Base-by-base conservation (phyloP, 2,329 filamentous ascomycete genomes). In the Purpureocillium lavendulum region DNA sequence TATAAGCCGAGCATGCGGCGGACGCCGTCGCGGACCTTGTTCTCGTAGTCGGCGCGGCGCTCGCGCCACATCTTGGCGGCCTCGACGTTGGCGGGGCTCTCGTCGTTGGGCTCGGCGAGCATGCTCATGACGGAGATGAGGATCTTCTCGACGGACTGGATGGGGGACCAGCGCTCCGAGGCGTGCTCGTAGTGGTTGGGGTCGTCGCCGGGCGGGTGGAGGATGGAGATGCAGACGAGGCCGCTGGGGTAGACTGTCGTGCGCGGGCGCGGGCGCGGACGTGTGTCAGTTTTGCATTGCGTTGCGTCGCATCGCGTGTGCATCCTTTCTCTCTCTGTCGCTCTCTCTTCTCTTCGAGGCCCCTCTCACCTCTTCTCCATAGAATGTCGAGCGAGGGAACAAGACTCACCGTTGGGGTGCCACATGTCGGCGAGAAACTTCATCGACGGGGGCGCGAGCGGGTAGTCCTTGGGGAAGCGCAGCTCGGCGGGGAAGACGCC, bases 151-250 rank as follows among this genome's bases (percentile, higher is more conserved):
- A 96, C 90, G 43, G 84, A 92, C 68, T 97, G 92, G 46, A 97
- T 95, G 11, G 90, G 90, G 21, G 84, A 90, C 90, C 90, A 97
- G 47, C 90, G 82, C 69, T 97, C 92, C 2, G 84, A 88, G 7
- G 92, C 90, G 53, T 90, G 86, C 65, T 97, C 90, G 73, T 97
- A 97, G 70, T 95, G 89, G 68, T 96, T 96, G 40, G 92, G 92
- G 64, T 97, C 90, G 66, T 97, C 90, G 54, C 92, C 90, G 3
- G 90, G 90, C 3, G 90, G 84, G 64, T 97, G 90, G 2, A 97
- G 80, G 67, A 97, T 97, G n/a, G 87, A 94, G 56, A 97, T 97
- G 69, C 90, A 97, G 52, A 97, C 92, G 14, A 90, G 77, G 47
- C 90, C 90, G 59, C 84, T 90, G 13, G 84, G 77, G 60, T 97